Percentiles rank a stretch among this genome's conserved stretches.
phyloP scores from a whole-genome alignment of 345 rosid species.

The Brassica napus region Da-Ae NC_063434.1:9545001-9545500 shows the following conservation, averaged over 20 bases:
- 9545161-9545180: slow-evolving; percentile 25
- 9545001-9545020: slow-evolving; percentile 3
- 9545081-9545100: slow-evolving; percentile 50
- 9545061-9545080: slow-evolving; percentile 43
- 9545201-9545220: slow-evolving; percentile 63
- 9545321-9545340: slow-evolving; percentile 67
- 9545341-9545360: slow-evolving; percentile 71
- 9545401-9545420: slow-evolving; percentile 92
- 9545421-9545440: slow-evolving; percentile 79
- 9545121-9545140: slow-evolving; percentile 6
- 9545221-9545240: slow-evolving; percentile 82
- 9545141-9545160: slow-evolving; percentile 94
- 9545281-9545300: slow-evolving; percentile 79
- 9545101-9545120: not conserved
- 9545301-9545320: slow-evolving; percentile 74
- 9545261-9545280: slow-evolving; percentile 72
- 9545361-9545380: slow-evolving; percentile 75
- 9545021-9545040: slow-evolving; percentile 17
- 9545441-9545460: slow-evolving; percentile 92
- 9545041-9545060: slow-evolving; percentile 50
- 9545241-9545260: slow-evolving; percentile 73
- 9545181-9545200: slow-evolving; percentile 44
- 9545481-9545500: slow-evolving; percentile 10
- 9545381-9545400: slow-evolving; percentile 82
- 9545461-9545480: slow-evolving; percentile 69